phyloP scores from a whole-genome alignment of 129 eudicot genomes.

The Flaveria robusta region DNA sequence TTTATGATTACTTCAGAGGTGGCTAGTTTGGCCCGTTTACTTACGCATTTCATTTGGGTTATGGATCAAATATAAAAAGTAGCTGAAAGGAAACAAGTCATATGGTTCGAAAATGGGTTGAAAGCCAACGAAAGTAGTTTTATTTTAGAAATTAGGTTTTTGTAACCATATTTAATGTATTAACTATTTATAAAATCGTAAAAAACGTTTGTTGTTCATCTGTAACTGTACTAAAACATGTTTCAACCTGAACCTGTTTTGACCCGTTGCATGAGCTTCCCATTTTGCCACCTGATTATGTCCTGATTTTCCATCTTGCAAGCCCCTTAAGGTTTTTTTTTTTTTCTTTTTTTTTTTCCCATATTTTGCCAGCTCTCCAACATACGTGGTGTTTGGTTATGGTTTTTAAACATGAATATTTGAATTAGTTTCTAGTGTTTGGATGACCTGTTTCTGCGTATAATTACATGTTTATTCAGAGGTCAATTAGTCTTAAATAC shows the following conservation, averaged over 20 bases:
- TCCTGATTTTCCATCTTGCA: too few species aligned
- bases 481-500: background rate
- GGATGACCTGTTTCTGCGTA: too few species aligned
- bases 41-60: background rate
- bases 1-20: background rate
- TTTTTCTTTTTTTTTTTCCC: background rate
- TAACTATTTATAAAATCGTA: background rate
- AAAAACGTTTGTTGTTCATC: background rate
- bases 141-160: background rate
- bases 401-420: background rate
- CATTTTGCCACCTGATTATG: too few species aligned
- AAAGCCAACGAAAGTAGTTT: background rate
- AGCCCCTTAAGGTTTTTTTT: background rate
- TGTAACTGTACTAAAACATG: background rate
- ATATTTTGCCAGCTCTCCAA: background rate
- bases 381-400: background rate
- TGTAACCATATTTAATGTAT: background rate
- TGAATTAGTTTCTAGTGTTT: background rate
- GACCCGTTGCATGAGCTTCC: background rate
- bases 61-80: background rate
- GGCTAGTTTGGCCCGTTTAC: background rate
- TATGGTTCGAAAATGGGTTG: background rate
- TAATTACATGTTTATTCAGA: background rate
- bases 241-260: background rate
- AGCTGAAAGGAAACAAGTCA: constrained; percentile 2